phyloP scores from a whole-genome alignment of 768 basidiomycete genomes.

The Leccinum disarticulatum region DNA sequence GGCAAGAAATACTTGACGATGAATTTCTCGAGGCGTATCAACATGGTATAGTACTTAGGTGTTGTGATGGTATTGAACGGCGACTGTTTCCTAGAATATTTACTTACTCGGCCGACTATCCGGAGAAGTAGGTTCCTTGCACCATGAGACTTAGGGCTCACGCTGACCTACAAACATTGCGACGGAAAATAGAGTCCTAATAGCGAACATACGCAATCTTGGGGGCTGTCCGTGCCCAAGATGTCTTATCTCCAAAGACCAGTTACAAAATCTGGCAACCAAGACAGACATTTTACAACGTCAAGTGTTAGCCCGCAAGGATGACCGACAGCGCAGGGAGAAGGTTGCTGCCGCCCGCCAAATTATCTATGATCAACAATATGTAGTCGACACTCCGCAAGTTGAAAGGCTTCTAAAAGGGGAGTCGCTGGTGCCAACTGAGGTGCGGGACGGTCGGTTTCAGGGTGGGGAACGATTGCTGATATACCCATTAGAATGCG shows the following conservation, averaged over 20 bases:
- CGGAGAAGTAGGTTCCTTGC: background rate
- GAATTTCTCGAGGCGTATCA: background rate
- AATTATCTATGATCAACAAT: background rate
- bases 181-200: background rate
- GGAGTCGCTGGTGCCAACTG: background rate
- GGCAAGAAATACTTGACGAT: background rate
- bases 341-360: background rate
- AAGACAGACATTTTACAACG: background rate
- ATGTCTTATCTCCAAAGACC: background rate
- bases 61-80: background rate
- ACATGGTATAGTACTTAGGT: background rate
- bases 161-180: background rate
- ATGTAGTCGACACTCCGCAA: background rate
- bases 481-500: background rate
- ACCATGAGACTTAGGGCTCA: background rate
- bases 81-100: background rate
- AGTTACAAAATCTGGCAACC: background rate
- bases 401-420: background rate
- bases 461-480: background rate
- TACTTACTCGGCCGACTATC: background rate
- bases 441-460: background rate
- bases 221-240: background rate
- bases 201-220: background rate
- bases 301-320: background rate
- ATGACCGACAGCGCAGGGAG: background rate